These are phyloP conservation scores for Wickerhamomyces silvicola DNA, from an alignment of 805 yeast genomes.

Conservation along the genomic window DNA sequence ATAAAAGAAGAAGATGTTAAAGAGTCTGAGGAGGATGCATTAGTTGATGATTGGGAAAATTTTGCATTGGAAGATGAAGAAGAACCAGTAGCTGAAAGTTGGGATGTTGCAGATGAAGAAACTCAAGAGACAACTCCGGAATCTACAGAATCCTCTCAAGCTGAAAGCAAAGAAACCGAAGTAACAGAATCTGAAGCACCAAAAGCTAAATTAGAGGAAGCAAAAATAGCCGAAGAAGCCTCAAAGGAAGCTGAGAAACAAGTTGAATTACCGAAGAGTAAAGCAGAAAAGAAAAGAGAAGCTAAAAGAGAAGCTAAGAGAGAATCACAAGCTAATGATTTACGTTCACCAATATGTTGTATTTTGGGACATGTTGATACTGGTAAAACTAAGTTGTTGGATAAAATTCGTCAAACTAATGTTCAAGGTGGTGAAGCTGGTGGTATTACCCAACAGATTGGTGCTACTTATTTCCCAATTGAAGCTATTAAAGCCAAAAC, in stretches of 20 bases:
- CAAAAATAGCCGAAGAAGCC: constrained; percentile 15
- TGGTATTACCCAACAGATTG: constrained; percentile 99
- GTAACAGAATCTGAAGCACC: constrained; percentile 25
- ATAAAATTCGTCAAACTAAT: constrained; percentile 95
- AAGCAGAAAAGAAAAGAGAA: constrained; percentile 20
- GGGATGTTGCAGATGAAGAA: constrained; percentile 37
- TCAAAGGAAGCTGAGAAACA: constrained; percentile 8
- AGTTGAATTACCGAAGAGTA: constrained; percentile 24
- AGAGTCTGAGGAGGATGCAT: constrained; percentile 30
- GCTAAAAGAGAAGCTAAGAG: constrained; percentile 26
- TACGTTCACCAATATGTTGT: constrained; percentile 99
- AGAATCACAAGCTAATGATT: constrained; percentile 37
- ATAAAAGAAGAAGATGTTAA: constrained; percentile 23
- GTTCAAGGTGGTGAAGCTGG: constrained; percentile 99
- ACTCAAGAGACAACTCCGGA: constrained; percentile 6
- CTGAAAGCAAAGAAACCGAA: constrained; percentile 21
- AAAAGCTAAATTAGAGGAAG: constrained; percentile 25
- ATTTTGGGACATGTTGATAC: constrained; percentile 99
- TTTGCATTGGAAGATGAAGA: constrained; percentile 56
- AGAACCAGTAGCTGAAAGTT: constrained; percentile 44
- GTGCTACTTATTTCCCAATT: constrained; percentile 99
- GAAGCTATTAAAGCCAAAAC: constrained; percentile 90
- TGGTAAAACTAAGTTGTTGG: constrained; percentile 96
- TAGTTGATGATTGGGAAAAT: constrained; percentile 85
- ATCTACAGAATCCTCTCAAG: constrained; percentile 18